Percentiles rank a stretch among this genome's conserved stretches.
Evolutionary conservation across 1,284 basidiomycete species (phyloP).

Genomic region (Cryptococcus wingfieldii): DNA sequence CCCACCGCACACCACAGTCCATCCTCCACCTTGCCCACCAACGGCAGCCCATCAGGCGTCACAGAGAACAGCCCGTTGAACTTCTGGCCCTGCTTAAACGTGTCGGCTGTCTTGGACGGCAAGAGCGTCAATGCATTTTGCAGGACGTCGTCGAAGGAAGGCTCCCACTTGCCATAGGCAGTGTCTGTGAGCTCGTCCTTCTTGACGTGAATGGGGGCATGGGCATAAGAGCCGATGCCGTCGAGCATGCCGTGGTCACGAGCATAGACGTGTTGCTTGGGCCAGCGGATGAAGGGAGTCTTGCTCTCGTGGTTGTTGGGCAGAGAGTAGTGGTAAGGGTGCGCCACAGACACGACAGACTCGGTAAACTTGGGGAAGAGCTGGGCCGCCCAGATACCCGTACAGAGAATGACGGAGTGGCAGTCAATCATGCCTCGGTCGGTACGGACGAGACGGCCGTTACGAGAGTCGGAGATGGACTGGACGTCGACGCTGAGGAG

Average conservation of each 20-base stretch:
- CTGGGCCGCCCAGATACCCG: constrained; percentile 31
- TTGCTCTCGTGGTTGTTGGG: constrained; percentile 1
- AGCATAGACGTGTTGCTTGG: constrained; percentile 21
- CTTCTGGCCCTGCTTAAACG: constrained; percentile 5
- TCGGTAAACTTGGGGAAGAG: constrained; percentile 15
- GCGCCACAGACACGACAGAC: constrained; percentile 20
- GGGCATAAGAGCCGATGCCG: constrained; percentile 29
- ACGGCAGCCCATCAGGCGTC: constrained; percentile 28
- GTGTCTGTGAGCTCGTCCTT: background rate
- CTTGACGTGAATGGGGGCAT: constrained; percentile 16
- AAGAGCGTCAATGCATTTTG: constrained; percentile 10
- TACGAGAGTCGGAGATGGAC: constrained; percentile 1
- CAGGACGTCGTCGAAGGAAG: constrained; percentile 13
- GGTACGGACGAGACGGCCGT: constrained; percentile 2
- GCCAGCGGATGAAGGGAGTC: constrained; percentile 25
- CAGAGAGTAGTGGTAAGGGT: constrained; percentile 23
- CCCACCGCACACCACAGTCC: constrained; percentile 22
- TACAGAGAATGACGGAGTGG: constrained; percentile 20
- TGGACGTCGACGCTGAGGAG: constrained; percentile 13
- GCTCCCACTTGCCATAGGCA: constrained; percentile 21
- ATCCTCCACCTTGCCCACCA: constrained; percentile 17
- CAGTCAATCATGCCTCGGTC: constrained; percentile 6
- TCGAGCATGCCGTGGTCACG: constrained; percentile 28
- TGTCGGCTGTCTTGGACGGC: constrained; percentile 10
- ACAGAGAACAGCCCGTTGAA: constrained; percentile 32